Base-by-base conservation (phyloP, 1,284 basidiomycete genomes). In the Rhodofomes roseus region DNA sequence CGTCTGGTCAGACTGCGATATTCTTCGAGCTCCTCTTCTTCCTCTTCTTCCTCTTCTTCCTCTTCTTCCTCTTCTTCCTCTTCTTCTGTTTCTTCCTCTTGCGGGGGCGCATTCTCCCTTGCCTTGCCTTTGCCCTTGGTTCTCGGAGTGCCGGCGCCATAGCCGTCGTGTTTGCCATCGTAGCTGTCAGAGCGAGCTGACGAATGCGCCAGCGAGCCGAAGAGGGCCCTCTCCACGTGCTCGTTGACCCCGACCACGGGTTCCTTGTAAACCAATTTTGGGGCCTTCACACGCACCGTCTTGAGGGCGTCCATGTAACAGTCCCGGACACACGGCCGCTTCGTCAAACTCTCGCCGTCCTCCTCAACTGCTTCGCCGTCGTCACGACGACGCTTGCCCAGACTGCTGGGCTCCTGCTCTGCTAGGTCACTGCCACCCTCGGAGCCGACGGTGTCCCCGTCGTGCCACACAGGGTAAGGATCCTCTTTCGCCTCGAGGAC, bases 361-460 rank as follows among this genome's bases (percentile, higher is more conserved):
- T 29, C 46, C 1, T 8, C 23, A 5, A 2, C 44, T 4, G 11
- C 20, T 8, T 27, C 46, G 14, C 7, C 25, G 1, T 29, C 46
- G 25, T 48, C 12, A 4, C 37, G 37, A 39, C 7, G 37, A 39
- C 37, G 37, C 14, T 39, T 39, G 7, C 37, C 37, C 12, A 18
- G 16, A 16, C 16, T 14, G 16, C 3, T 4, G 2, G 71, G 34
- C 14, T 54, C 52, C 5, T 55, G 25, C 12, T 22, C 22, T 14
- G 39, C 53, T 20, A 3, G 6, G 74, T 66, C 74, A 74, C 69
- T 62, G 60, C 74, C 70, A 31, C 62, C 20, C 22, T 71, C 68
- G 53, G 65, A 51, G 67, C 60, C 52, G 65, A 63, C 51, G 62
- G 57, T 12, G 66, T 64, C 34, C n/a, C 11, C 18, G n/a, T n/a